phyloP scores from a whole-genome alignment of 2,329 filamentous ascomycete genomes.

The Torrubiellomyces zombiae region DNA sequence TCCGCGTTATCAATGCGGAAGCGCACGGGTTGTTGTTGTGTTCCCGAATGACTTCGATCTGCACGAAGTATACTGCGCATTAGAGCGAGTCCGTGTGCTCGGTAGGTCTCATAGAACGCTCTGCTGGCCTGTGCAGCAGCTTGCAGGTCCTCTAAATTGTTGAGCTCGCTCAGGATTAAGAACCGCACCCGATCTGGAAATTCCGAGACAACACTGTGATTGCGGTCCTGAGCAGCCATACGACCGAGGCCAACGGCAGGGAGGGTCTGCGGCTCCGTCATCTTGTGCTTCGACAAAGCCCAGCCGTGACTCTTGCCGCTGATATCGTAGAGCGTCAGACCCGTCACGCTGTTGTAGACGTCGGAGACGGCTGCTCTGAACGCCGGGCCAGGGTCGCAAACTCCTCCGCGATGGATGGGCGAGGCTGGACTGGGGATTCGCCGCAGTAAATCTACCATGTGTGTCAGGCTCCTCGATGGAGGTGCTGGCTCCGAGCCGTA shows the following conservation, averaged over 20 bases:
- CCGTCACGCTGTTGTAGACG: conserved; percentile 32
- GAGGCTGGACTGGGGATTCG: conserved; percentile 26
- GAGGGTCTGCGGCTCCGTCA: conserved; percentile 18
- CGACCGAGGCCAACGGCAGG: conserved; percentile 11
- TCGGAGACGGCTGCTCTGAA: conserved; percentile 31
- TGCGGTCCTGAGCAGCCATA: conserved; percentile 16
- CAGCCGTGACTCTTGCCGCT: conserved; percentile 31
- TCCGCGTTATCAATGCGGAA: conserved; percentile 12
- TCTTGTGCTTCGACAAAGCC: conserved; percentile 25
- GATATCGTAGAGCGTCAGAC: conserved; percentile 31
- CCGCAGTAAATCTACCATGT: conserved; percentile 26
- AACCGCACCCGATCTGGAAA: conserved; percentile 21
- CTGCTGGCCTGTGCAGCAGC: conserved; percentile 24
- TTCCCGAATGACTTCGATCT: conserved; percentile 3
- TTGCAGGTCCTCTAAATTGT: conserved; percentile 24
- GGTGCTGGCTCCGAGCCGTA: conserved; percentile 10
- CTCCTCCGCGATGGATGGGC: conserved; percentile 20
- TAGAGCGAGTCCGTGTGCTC: conserved; percentile 24
- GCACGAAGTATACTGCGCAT: conserved; percentile 18
- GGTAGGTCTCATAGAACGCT: conserved; percentile 27
- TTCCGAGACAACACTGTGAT: conserved; percentile 15
- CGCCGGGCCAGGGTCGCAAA: conserved; percentile 31
- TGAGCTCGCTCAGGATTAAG: conserved; percentile 22
- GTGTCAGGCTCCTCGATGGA: conserved; percentile 23
- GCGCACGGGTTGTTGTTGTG: not conserved